Conservation (phyloP, 495 filamentous ascomycete species). For the Aspergillus cristatus region DNA sequence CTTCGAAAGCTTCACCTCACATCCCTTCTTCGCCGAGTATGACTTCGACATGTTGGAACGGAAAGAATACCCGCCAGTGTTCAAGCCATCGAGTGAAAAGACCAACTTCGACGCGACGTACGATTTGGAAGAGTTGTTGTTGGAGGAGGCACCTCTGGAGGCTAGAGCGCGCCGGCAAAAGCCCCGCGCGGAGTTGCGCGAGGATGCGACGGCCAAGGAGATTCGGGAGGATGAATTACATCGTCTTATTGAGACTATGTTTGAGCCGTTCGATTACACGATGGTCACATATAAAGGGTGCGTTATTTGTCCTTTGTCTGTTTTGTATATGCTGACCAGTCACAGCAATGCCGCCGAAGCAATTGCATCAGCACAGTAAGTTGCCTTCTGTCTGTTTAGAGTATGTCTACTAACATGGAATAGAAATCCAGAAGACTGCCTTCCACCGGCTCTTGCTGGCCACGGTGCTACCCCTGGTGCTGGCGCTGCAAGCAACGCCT, state of each 20-base stretch:
- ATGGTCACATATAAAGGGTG: conserved; percentile 57
- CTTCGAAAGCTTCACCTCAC: conserved; percentile 72
- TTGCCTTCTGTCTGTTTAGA: conserved; percentile 1
- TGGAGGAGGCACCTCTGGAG: conserved; percentile 94
- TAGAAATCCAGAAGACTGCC: conserved; percentile 36
- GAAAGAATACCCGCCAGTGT: conserved; percentile 87
- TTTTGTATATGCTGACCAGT: conserved; percentile 2
- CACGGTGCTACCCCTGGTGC: not conserved
- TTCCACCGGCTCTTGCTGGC: conserved; percentile 21
- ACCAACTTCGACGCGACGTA: conserved; percentile 99
- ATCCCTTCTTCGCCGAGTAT: conserved; percentile 79
- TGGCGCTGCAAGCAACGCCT: not conserved
- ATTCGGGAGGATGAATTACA: conserved; percentile 91
- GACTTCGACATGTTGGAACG: conserved; percentile 80
- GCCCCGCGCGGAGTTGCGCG: conserved; percentile 79
- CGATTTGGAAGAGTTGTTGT: conserved; percentile 84
- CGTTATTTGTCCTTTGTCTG: conserved; percentile 10
- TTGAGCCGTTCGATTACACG: conserved; percentile 94
- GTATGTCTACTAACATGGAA: conserved; percentile 5
- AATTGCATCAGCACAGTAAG: conserved; percentile 28
- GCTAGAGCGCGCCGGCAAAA: conserved; percentile 88
- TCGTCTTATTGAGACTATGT: conserved; percentile 87
- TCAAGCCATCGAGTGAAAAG: conserved; percentile 89
- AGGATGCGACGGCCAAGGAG: conserved; percentile 92
- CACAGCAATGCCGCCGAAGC: conserved; percentile 35